Evolutionary conservation across 108 stramenopile genomes (phyloP).

Genomic region (Aurantiochytrium sp.): DNA sequence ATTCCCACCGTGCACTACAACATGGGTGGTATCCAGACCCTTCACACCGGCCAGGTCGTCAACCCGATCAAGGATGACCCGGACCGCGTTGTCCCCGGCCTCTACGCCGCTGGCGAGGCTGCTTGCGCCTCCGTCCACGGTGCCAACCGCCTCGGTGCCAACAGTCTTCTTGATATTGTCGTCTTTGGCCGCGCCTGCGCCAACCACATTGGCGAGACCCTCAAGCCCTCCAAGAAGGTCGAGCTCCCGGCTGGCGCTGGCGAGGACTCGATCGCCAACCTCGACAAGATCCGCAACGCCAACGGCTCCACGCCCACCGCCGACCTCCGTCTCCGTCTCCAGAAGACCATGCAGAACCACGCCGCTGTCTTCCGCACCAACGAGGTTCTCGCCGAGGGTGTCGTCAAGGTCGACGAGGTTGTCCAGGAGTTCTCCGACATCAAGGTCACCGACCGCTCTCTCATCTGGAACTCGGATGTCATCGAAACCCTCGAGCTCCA

Average conservation of each 20-base stretch:
- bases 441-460: constrained; percentile 78
- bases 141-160: constrained; percentile 98
- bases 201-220: constrained; percentile 82
- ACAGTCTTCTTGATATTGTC: constrained; percentile 95
- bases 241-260: constrained; percentile 66
- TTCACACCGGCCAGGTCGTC: constrained; percentile 88
- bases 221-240: constrained; percentile 82
- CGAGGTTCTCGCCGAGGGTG: constrained; percentile 73
- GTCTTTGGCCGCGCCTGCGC: constrained; percentile 98
- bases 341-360: constrained; percentile 94
- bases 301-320: constrained; percentile 68
- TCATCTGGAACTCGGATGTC: constrained; percentile 98
- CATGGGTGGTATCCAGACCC: constrained; percentile 95
- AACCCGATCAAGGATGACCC: constrained; percentile 68
- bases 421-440: constrained; percentile 76
- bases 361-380: constrained; percentile 95
- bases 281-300: constrained; percentile 80
- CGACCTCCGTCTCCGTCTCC: constrained; percentile 79
- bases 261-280: constrained; percentile 68
- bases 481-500: constrained; percentile 88
- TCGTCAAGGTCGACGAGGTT: constrained; percentile 72
- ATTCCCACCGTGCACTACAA: constrained; percentile 91
- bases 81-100: constrained; percentile 84
- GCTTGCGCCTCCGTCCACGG: constrained; percentile 97
- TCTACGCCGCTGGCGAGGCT: constrained; percentile 95